These are phyloP conservation scores for Lecanicillium sp. DNA, from an alignment of 2,329 filamentous ascomycete genomes.

Conservation along the genomic window DNA sequence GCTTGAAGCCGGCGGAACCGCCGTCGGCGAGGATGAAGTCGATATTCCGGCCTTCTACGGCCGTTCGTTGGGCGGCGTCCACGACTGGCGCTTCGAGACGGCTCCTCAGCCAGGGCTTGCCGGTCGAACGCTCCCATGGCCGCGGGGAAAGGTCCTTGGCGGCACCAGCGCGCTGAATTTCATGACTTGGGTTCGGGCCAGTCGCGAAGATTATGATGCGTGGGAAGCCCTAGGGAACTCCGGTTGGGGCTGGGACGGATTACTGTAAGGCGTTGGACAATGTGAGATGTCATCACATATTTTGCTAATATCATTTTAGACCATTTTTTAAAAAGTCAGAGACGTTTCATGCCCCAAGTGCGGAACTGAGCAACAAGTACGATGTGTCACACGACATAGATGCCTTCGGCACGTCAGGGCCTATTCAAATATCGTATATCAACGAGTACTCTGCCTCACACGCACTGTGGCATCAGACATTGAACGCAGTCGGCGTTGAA, in stretches of 20 bases:
- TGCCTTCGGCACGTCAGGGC: conserved; percentile 35
- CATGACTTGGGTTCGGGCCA: conserved; percentile 45
- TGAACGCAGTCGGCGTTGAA: conserved; percentile 33
- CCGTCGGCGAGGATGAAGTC: conserved; percentile 22
- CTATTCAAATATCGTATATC: conserved; percentile 40
- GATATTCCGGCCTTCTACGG: conserved; percentile 30
- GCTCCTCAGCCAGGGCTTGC: conserved; percentile 27
- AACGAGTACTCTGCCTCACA: conserved; percentile 32
- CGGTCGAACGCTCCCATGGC: conserved; percentile 32
- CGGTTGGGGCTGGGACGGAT: conserved; percentile 48
- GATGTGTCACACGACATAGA: conserved; percentile 29
- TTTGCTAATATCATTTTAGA: too few relatives aligned
- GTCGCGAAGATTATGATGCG: conserved; percentile 41
- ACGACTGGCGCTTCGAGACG: conserved; percentile 36
- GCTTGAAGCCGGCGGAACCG: conserved; percentile 24
- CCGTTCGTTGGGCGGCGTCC: conserved; percentile 23
- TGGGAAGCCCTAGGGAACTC: conserved; percentile 51
- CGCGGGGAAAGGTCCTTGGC: conserved; percentile 46
- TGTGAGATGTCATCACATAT: too few relatives aligned
- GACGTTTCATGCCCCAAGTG: conserved; percentile 33
- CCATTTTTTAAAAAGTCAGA: conserved; percentile 45
- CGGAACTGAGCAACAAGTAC: conserved; percentile 23
- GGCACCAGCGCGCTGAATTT: conserved; percentile 55
- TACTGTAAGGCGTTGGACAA: too few relatives aligned
- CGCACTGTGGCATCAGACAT: conserved; percentile 37